Evolutionary conservation across 257 asterid genomes (phyloP).

Genomic region (Solanum appendiculatum): DNA sequence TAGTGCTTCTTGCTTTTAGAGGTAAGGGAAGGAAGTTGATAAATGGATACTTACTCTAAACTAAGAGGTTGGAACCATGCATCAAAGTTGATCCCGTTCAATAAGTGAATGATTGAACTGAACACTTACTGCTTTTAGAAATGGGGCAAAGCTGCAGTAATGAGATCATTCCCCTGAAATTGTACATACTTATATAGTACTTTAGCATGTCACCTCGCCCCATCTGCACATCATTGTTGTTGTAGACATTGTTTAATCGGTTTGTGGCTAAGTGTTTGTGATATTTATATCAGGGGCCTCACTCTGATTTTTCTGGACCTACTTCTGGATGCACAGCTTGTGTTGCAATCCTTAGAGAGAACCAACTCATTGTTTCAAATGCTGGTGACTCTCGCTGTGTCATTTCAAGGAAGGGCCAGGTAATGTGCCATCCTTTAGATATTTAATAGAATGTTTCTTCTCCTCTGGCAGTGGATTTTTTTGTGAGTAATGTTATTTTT

Average conservation of each 20-base stretch:
- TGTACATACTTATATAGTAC: neutral
- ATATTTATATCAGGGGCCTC: conserved; percentile 64
- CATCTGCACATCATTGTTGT: neutral
- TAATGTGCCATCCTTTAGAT: conserved; percentile 4
- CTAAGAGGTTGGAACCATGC: neutral
- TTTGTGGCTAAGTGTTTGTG: neutral
- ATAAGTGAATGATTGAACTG: neutral
- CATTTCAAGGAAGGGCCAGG: conserved; percentile 97
- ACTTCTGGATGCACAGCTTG: conserved; percentile 96
- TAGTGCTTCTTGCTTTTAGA: neutral
- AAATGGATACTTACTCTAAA: neutral
- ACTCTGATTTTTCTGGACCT: conserved; percentile 93
- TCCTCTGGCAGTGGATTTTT: neutral
- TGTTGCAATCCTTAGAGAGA: conserved; percentile 71
- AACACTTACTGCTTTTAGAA: neutral
- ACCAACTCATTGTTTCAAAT: conserved; percentile 84
- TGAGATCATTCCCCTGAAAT: neutral
- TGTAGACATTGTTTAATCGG: neutral
- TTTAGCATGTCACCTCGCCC: neutral
- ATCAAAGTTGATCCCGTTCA: neutral
- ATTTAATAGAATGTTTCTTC: neutral
- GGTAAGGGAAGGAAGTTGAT: neutral
- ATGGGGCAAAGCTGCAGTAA: neutral
- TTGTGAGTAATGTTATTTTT: neutral
- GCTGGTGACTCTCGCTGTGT: conserved; percentile 99